These are phyloP conservation scores for Rhodomyrtus tomentosa DNA, from an alignment of 345 rosid species.

Conservation along the genomic window DNA sequence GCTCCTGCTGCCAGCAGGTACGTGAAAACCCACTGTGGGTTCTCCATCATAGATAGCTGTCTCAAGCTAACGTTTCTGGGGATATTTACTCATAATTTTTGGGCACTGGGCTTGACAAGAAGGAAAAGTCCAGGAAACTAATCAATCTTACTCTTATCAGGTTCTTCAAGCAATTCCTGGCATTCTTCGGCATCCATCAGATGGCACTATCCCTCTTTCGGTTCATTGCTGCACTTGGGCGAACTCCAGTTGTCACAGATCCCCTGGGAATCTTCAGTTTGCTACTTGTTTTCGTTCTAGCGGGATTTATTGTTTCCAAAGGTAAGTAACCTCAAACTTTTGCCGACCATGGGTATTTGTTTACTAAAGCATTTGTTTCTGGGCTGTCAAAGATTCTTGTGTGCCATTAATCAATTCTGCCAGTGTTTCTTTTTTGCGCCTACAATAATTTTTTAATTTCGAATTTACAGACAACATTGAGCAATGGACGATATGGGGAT, in stretches of 20 bases:
- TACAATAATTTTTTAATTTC: no score
- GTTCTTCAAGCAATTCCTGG: constrained; percentile 59
- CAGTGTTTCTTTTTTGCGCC: no score
- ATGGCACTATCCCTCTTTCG: constrained; percentile 77
- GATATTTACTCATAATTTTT: neutral
- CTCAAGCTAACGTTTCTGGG: neutral
- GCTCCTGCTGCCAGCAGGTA: constrained; percentile 60
- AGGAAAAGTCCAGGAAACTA: neutral
- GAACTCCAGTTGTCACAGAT: constrained; percentile 60
- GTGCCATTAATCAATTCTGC: no score
- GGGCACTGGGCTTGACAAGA: neutral
- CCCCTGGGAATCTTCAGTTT: constrained; percentile 46
- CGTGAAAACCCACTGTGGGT: neutral
- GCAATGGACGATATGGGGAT: constrained; percentile 71
- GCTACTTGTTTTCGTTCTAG: constrained; percentile 52
- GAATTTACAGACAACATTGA: constrained; percentile 41
- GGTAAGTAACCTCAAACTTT: constrained; percentile 17
- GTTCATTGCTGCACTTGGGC: constrained; percentile 64
- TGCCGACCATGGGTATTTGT: neutral
- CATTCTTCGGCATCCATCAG: constrained; percentile 56
- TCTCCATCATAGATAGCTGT: neutral
- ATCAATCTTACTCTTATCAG: constrained; percentile 10
- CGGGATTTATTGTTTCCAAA: constrained; percentile 66
- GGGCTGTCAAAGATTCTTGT: neutral
- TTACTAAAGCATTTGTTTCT: neutral